Evolutionary conservation across 768 basidiomycete genomes (phyloP), one percentile per base, ranked within the genome.

Genomic region (Podaxis sp.): DNA sequence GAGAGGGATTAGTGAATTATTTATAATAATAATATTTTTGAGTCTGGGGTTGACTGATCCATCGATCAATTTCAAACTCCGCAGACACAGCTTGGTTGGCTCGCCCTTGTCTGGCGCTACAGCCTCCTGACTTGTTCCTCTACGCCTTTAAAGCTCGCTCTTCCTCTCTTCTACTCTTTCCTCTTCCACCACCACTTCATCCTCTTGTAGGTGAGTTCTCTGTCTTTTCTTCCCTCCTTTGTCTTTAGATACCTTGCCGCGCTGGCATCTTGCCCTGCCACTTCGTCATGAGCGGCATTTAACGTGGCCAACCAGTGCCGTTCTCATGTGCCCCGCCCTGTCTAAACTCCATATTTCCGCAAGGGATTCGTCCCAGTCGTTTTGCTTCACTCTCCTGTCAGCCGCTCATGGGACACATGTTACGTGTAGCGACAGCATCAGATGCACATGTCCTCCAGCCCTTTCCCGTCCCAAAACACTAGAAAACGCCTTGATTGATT

Each of bases 51-150:
- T 63, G 68, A 66, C 49, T 67, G 68, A 72, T 69, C 66, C 69
- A 71, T 70, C 68, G 68, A 69, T 70, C 33, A 57, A 69, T 73
- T 81, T 84, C 58, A 79, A 79, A 78, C 82, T 84, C 83, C 83
- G 83, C 69, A 44, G 66, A 75, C 83, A 82, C 73, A 75, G 73
- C 75, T 73, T 76, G 74, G 74, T 74, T 77, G 75, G 76, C 74
- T 33, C 75, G 75, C 76, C 75, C 73, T 74, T 78, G 79, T 77
- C 77, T 75, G 74, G 69, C 66, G 64, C 71, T 60, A 55, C 61
- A 54, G 52, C 44, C 61, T 62, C 53, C 53, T 62, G 61, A 49
- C 59, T 61, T 67, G 67, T 66, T 72, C 67, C 66, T 62, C 69
- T 70, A 67, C 69, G 65, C 69, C 67, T 63, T 52, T 68, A 69